Evolutionary conservation across 2,329 filamentous ascomycete species (phyloP), one percentile per base, ranked within the genome.

Genomic region (Colletotrichum filicis): DNA sequence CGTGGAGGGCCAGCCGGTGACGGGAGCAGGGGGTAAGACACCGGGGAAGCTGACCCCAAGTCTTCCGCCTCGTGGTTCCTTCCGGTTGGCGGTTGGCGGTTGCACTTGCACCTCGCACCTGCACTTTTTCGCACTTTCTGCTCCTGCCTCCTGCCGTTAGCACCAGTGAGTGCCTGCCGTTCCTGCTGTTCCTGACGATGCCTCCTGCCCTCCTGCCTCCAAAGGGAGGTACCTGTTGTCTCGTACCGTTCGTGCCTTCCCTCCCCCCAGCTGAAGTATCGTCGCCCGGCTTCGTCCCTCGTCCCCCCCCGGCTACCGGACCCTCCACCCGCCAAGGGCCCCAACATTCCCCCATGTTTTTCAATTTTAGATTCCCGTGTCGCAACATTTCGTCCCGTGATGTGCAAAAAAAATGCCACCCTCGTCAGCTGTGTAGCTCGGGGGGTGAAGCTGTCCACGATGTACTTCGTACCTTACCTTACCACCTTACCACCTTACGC

Each of bases 321-420:
- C 42, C 62, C 53, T 59, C 69, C 59, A 32, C 58, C 67, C 55
- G 42, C 46, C 37, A 35, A 35, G 32, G 32, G 32, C 32, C 70
- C 46, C 28, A 30, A 53, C 42, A 16, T 53, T 66, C 60, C 66
- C 66, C 66, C 66, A 73, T 66, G 56, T 61, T 71, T 63, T 71
- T 42, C 30, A 32, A 65, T 65, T 58, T 37, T 37, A 52, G 28
- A 57, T 73, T 70, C 70, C 60, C 66, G 65, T 70, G 60, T 61
- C 60, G 70, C 28, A 37, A 70, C 66, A 70, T 60, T 66, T 70
- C 71, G 56, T 71, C 71, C 61, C 66, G 56, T 73, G 55, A 57
- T 61, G 60, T 28, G n/a, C 32, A 49, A 60, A 66, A 49, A 49
- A 56, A 55, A 24, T 35, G 42, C 32, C 22, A 65, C 62, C 19